Evolutionary conservation across 1,284 basidiomycete genomes (phyloP), one percentile per base, ranked within the genome.

Genomic region (Ustilago curta): DNA sequence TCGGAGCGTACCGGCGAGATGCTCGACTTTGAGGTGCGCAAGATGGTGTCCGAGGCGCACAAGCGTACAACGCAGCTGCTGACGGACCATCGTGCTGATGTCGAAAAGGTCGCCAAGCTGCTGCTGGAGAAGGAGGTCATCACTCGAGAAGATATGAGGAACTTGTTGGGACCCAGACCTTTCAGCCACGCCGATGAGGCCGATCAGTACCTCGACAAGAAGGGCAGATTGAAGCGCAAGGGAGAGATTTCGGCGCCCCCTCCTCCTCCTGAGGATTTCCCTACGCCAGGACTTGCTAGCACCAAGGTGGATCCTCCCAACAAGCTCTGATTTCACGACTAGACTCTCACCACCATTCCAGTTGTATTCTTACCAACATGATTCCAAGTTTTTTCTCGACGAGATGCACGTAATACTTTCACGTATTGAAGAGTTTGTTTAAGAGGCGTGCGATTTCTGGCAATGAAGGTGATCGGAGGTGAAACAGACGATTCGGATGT

Each of bases 1-100:
- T 95, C 93, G 76, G 96, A 99, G 89, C 93, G 93, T 85, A 99
- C 96, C 0, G 93, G 93, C 1, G 92, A 98, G 87, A 92, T 94
- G 88, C 87, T 99, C 18, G 96, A 99, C 84, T 86, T 87, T 25
- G 93, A 86, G 67, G 95, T 99, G 18, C 91, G 94, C 83, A 95
- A 94, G 88, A 95, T 99, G 93, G 94, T 99, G 77, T 90, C 89
- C 88, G 89, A 89, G 64, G 94, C 94, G 1, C 94, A 99, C 85
- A 87, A 89, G 73, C 90, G 95, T 57, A 98, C 95, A 44, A 92
- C 89, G 21, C 89, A 92, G 51, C 88, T 99, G 12, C 87, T 99
- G 61, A 92, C 89, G 2, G 88, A 92, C 77, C 93, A 97, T 85
- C 90, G 90, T 73, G 91, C 89, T 23, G 92, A 95, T 72, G 95